Evolutionary conservation across 108 stramenopile species (phyloP).

Genomic region (Cyclotella kingstonii): DNA sequence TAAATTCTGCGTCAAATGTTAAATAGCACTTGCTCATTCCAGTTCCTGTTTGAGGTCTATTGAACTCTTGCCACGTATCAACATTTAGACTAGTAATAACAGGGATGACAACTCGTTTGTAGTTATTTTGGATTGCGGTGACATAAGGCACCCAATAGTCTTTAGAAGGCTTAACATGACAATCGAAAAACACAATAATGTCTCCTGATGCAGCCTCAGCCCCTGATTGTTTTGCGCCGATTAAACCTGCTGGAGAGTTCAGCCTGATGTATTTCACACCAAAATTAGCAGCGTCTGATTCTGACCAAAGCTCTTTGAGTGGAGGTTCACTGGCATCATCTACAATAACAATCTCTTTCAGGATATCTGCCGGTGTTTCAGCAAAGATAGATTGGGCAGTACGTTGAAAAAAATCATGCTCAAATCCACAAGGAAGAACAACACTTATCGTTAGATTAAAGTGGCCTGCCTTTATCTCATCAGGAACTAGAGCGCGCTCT

Average conservation of each 20-base stretch:
- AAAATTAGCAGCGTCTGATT: conserved; percentile 25
- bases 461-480: conserved; percentile 3
- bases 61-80: conserved; percentile 35
- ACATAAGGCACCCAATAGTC: conserved; percentile 46
- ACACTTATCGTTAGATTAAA: conserved; percentile 33
- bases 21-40: conserved; percentile 49
- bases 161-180: conserved; percentile 38
- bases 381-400: conserved; percentile 32
- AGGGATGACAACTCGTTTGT: conserved; percentile 42
- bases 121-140: conserved; percentile 26
- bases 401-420: conserved; percentile 35
- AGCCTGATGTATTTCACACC: conserved; percentile 36
- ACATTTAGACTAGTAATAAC: conserved; percentile 40
- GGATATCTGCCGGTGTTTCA: conserved; percentile 29
- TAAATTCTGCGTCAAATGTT: conserved; percentile 47
- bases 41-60: conserved; percentile 21
- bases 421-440: conserved; percentile 42
- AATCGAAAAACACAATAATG: conserved; percentile 44
- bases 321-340: conserved; percentile 43
- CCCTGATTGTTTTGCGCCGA: conserved; percentile 40
- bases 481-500: conserved; percentile 17
- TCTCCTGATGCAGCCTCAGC: conserved; percentile 41
- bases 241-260: conserved; percentile 26
- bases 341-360: conserved; percentile 40
- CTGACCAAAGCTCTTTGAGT: conserved; percentile 17